Conservation (phyloP, 139 green algal species). For the Micractinium conductrix region DNA sequence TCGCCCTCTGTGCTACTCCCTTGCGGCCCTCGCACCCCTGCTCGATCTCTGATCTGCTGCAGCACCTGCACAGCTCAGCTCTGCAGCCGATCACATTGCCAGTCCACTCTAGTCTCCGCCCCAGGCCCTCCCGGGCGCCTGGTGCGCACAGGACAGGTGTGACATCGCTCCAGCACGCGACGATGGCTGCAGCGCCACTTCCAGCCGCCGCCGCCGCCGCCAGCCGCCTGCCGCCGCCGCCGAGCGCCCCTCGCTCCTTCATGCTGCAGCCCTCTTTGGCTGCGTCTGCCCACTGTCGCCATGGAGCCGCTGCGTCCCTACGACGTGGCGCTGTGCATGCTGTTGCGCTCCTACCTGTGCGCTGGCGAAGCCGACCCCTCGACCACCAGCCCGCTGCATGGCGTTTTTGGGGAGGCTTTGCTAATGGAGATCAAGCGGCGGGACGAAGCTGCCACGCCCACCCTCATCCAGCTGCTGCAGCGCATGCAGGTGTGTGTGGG, state of each 20-base stretch:
- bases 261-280: not conserved
- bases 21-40: too few relatives aligned
- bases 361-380: constrained; percentile 17
- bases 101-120: too few relatives aligned
- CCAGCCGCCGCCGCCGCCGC: not conserved
- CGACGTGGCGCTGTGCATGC: constrained; percentile 27
- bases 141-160: too few relatives aligned
- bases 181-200: too few relatives aligned
- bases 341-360: constrained; percentile 18
- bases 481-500: constrained; percentile 13
- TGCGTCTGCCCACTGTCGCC: not conserved
- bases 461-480: constrained; percentile 22
- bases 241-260: not conserved
- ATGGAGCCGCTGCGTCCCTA: constrained; percentile 19
- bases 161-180: too few relatives aligned
- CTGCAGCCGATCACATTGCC: too few relatives aligned
- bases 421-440: not conserved
- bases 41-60: too few relatives aligned
- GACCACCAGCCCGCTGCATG: not conserved
- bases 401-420: constrained; percentile 10
- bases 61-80: too few relatives aligned
- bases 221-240: not conserved
- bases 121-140: too few relatives aligned
- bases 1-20: too few relatives aligned
- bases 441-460: not conserved